These are phyloP conservation scores for Paramecium octaurelia DNA, from an alignment of 73 alveolate species.

Conservation along the genomic window DNA sequence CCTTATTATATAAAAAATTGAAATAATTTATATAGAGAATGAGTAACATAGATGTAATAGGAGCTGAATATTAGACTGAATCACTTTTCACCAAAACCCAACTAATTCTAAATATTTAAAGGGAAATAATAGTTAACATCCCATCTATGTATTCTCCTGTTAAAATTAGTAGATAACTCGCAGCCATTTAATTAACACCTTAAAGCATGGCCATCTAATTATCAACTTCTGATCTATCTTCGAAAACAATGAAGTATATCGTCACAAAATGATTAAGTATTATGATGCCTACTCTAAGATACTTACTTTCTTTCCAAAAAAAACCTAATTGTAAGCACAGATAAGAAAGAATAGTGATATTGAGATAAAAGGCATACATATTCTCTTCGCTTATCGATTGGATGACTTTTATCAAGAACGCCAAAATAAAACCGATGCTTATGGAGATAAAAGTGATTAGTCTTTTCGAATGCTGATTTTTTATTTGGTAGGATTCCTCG, in stretches of 20 bases:
- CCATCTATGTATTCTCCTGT: constrained; percentile 4
- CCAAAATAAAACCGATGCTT: not conserved
- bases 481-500: not conserved
- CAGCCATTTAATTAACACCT: not conserved
- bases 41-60: not conserved
- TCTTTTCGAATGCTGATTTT: not conserved
- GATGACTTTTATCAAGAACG: not conserved
- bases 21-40: not conserved
- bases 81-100: not conserved
- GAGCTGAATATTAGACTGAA: not conserved
- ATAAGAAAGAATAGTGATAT: not conserved
- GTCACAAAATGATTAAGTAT: not conserved
- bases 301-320: not conserved
- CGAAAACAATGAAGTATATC: not conserved
- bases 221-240: not conserved
- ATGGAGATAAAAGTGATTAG: not conserved
- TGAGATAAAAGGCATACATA: not conserved
- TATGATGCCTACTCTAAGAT: not conserved
- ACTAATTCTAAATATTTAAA: not conserved
- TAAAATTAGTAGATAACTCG: not conserved
- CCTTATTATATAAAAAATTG: not conserved
- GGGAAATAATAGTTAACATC: not conserved
- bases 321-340: not conserved
- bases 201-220: not conserved
- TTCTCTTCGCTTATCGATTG: not conserved